Base-by-base conservation (phyloP, 2,329 filamentous ascomycete species). In the Stemphylium vesicarium region DNA sequence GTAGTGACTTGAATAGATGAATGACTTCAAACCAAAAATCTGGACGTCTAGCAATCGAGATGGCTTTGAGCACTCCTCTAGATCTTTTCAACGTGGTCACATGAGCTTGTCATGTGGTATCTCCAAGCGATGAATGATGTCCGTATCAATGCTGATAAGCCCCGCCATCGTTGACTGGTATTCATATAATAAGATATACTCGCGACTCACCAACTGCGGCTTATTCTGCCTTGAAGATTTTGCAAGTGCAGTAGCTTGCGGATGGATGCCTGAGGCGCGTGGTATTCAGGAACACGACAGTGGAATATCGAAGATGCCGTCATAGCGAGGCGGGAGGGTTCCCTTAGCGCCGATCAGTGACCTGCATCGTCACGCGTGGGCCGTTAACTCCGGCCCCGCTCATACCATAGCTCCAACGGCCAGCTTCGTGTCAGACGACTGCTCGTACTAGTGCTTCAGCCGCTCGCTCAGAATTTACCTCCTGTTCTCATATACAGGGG, bases 291-390 rank as follows among this genome's bases (percentile, higher is more conserved):
- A 40, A 26, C 42, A 20, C 31, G n/a, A 45, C n/a, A 41, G 35
- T 32, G 48, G n/a, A 32, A 57, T 57, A 33, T 48, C 47, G 44
- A 59, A 63, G 50, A 63, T 63, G 60, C 55, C 60, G 60, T 63
- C 60, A 63, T 63, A 53, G 60, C 50, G 38, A 38, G 33, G 38
- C 57, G 49, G 57, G 48, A 50, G 44, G 46, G 36, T 15, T 41
- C 29, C 40, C 32, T 42, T 49, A 53, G 53, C 46, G 54, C 38
- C 40, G 58, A 58, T 54, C 50, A 43, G 39, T 31, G 52, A 38
- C 35, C 42, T 53, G 57, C 54, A 43, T 54, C 55, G 50, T 57
- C 60, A 56, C 57, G 59, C 53, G 58, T 61, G 60, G 53, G 52
- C 41, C 42, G 42, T 32, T 57, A 58, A 57, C 38, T 60, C 53